Base-by-base conservation (phyloP, 805 yeast species). In the Kodamaea jinghongensis region DNA sequence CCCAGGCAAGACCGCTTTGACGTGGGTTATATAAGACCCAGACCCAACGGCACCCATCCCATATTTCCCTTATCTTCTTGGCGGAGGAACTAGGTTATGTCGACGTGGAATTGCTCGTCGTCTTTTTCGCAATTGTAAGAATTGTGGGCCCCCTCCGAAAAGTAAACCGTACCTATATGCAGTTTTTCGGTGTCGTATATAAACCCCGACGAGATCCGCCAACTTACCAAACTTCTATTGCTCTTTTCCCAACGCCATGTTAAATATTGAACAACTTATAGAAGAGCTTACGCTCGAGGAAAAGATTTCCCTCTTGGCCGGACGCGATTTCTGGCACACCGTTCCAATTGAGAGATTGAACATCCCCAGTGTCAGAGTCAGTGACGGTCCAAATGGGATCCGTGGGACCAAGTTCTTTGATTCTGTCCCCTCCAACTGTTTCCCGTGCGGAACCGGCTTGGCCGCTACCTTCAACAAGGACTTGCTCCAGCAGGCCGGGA, bases 311-410 rank as follows among this genome's bases (percentile, higher is more conserved):
- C 56, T 65, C 17, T 55, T 65, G 37, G 68, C 70, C 11, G 70
- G 70, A 4, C 40, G 17, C 23, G 49, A 45, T 14, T 43, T 39
- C 31, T 45, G 49, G 49, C 49, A 45, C 47, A 45, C 49, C 10
- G 34, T 25, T 7, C 45, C 47, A 9, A 37, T 45, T 14, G 41
- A 36, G 14, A 26, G 58, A 15, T 45, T 54, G 40, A 28, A 43
- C 12, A 48, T 54, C 25, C 49, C 49, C 11, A 29, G 42, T 3
- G 31, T 43, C 16, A 37, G 52, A 0, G 53, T 54, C 9, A 48
- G 51, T 1, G 84, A 79, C 52, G 85, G 85, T 15, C 85, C 85
- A 34, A 79, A 79, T 50, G 85, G 85, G 46, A 67, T 77, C 33
- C 64, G 84, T 46, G 84, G 84, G 17, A 76, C 79, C 13, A 67